Evolutionary conservation across 2,329 filamentous ascomycete species (phyloP).

Genomic region (Pestalotiopsis sp.): DNA sequence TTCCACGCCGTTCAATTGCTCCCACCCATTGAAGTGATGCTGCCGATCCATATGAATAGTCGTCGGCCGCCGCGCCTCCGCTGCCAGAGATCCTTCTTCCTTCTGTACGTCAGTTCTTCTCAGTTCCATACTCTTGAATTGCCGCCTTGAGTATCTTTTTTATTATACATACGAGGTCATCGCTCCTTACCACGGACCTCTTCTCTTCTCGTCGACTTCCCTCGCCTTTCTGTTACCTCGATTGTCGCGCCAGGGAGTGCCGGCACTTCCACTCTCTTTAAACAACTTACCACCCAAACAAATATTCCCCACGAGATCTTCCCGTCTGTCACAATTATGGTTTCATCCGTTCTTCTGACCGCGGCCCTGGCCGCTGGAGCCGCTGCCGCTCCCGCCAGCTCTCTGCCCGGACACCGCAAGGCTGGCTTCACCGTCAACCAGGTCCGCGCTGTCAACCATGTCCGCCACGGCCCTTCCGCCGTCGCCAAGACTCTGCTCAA

Average conservation of each 20-base stretch:
- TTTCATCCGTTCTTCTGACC: slow-evolving; percentile 8
- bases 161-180: not conserved
- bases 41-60: not conserved
- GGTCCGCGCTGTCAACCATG: not conserved
- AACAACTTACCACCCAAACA: not conserved
- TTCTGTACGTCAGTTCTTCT: slow-evolving; percentile 1
- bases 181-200: slow-evolving; percentile 3
- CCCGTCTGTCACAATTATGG: slow-evolving; percentile 1
- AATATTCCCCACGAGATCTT: not conserved
- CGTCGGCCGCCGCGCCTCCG: not conserved
- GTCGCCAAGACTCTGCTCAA: slow-evolving; percentile 10
- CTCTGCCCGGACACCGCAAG: slow-evolving; percentile 5
- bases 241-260: slow-evolving; percentile 6
- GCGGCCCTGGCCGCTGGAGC: slow-evolving; percentile 7
- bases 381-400: slow-evolving; percentile 3
- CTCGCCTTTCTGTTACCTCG: not conserved
- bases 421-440: slow-evolving; percentile 7
- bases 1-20: not conserved
- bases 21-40: not conserved
- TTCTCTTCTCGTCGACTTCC: slow-evolving; percentile 4
- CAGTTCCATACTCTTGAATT: slow-evolving; percentile 8
- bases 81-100: not conserved
- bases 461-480: slow-evolving; percentile 4
- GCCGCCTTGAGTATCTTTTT: slow-evolving; percentile 1
- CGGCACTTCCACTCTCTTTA: slow-evolving; percentile 3